Conservation (phyloP, 768 basidiomycete genomes). For the Stropharia rugosoannulata region DNA sequence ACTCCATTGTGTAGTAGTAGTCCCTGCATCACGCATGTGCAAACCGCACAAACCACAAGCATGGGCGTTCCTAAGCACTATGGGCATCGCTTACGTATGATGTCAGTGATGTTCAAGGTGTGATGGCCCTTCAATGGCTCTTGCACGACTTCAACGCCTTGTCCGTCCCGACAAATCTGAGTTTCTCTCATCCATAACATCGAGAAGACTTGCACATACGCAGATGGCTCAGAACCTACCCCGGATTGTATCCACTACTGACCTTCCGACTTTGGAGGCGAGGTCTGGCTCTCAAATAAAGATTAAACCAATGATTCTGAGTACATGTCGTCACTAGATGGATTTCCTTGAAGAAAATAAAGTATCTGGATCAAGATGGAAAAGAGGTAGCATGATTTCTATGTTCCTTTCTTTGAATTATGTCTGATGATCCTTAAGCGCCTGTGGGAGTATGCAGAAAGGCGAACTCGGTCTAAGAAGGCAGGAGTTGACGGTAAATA, state of each 20-base stretch:
- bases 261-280: constrained; percentile 54
- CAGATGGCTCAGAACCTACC: constrained; percentile 30
- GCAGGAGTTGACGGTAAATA: constrained; percentile 76
- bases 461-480: constrained; percentile 69
- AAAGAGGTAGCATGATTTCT: constrained; percentile 48
- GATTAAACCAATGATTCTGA: not conserved
- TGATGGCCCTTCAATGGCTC: no score
- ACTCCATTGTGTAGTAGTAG: no score
- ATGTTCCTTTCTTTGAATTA: not conserved
- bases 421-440: constrained; percentile 42
- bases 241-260: constrained; percentile 50
- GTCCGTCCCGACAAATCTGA: not conserved
- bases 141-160: not conserved
- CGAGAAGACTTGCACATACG: not conserved
- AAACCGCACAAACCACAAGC: no score
- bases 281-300: constrained; percentile 39
- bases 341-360: constrained; percentile 81
- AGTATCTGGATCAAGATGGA: constrained; percentile 78
- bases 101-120: not conserved
- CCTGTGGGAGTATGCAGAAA: constrained; percentile 87
- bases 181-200: constrained; percentile 1
- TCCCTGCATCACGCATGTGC: no score
- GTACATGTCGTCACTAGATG: constrained; percentile 49
- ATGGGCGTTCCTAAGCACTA: no score
- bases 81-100: no score